phyloP scores from a whole-genome alignment of 2,329 filamentous ascomycete genomes.

The Macrophomina phaseolina region DNA sequence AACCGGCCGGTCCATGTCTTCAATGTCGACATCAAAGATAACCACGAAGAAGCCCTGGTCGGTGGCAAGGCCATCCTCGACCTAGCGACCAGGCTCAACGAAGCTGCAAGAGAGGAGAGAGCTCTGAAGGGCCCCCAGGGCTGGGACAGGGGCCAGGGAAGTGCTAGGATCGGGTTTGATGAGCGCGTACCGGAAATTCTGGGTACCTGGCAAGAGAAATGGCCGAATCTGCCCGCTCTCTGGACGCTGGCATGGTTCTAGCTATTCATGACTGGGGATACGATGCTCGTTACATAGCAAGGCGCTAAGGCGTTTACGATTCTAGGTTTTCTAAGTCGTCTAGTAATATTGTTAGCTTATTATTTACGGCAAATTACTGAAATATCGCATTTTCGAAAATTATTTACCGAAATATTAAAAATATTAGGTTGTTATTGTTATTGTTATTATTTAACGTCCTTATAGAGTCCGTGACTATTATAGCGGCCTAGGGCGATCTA shows the following conservation, averaged over 20 bases:
- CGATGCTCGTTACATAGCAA: background rate
- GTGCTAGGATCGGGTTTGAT: constrained; percentile 80
- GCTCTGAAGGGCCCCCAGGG: constrained; percentile 65
- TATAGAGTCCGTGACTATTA: too few species aligned
- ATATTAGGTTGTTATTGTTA: too few species aligned
- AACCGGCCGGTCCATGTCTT: constrained; percentile 97
- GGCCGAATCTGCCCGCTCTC: constrained; percentile 86
- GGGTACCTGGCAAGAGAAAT: constrained; percentile 91
- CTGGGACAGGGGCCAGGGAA: constrained; percentile 67
- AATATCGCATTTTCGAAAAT: too few species aligned
- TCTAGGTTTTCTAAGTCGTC: too few species aligned
- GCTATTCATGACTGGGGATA: background rate
- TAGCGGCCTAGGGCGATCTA: too few species aligned
- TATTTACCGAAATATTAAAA: too few species aligned
- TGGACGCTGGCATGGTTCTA: constrained; percentile 98
- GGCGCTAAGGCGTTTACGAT: constrained; percentile 9
- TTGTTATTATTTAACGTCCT: too few species aligned
- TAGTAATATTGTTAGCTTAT: too few species aligned
- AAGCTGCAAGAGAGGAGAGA: constrained; percentile 78
- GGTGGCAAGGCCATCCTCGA: constrained; percentile 93
- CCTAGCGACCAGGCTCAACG: constrained; percentile 83
- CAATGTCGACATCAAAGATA: constrained; percentile 98
- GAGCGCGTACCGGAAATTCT: constrained; percentile 91
- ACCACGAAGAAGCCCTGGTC: constrained; percentile 92
- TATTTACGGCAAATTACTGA: too few species aligned